Evolutionary conservation across 306 rosid genomes (phyloP).

Genomic region (Cucumis cinereus): DNA sequence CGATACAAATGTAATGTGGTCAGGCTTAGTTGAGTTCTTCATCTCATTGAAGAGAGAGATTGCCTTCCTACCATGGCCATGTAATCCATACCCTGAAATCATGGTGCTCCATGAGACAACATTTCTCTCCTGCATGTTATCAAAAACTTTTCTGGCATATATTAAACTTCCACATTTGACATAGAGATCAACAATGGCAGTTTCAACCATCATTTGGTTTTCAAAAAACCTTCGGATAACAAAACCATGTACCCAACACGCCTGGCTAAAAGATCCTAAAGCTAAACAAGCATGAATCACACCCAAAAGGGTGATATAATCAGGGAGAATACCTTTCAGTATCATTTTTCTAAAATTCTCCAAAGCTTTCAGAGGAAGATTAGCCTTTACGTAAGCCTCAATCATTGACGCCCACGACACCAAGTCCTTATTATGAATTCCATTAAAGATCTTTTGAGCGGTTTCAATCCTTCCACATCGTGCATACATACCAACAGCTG

Average conservation of each 20-base stretch:
- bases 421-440: conserved; percentile 28
- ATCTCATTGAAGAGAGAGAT: conserved; percentile 26
- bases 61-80: conserved; percentile 28
- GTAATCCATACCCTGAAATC: conserved; percentile 33
- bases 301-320: conserved; percentile 24
- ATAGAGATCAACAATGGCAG: conserved; percentile 25
- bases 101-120: conserved; percentile 32
- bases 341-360: conserved; percentile 21
- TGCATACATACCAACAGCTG: conserved; percentile 34
- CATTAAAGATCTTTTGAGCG: conserved; percentile 20
- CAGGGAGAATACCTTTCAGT: conserved; percentile 10
- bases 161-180: conserved; percentile 31
- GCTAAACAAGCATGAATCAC: conserved; percentile 25
- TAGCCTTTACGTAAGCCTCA: conserved; percentile 21
- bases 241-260: conserved; percentile 22
- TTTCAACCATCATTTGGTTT: conserved; percentile 17
- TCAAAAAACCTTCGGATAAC: conserved; percentile 5
- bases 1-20: conserved; percentile 18
- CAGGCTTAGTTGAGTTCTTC: conserved; percentile 22
- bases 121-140: conserved; percentile 22
- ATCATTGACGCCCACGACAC: conserved; percentile 37
- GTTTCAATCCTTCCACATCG: conserved; percentile 24
- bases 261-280: conserved; percentile 25
- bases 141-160: conserved; percentile 24
- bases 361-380: conserved; percentile 24